Evolutionary conservation across 345 rosid genomes (phyloP).

Genomic region (Gossypium australe): DNA sequence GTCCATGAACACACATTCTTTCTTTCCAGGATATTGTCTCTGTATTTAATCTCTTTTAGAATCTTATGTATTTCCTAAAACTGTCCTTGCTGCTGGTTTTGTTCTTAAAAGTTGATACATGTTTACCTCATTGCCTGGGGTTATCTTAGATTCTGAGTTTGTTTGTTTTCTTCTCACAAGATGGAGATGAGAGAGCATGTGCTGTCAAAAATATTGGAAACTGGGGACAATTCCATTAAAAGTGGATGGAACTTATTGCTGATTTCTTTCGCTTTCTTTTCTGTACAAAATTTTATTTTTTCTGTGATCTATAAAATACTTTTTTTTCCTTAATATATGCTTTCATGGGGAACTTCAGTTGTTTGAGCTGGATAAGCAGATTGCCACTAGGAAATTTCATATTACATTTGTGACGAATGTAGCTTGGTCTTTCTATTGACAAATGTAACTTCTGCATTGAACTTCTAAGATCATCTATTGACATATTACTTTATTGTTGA

Average conservation of each 20-base stretch:
- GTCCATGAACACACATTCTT: not conserved
- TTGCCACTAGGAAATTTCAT: not conserved
- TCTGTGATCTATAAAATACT: not conserved
- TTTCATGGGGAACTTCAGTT: not conserved
- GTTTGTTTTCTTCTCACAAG: not conserved
- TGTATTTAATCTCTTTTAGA: not conserved
- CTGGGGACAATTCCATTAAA: not conserved
- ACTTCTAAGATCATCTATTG: not conserved
- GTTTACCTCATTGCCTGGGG: not conserved
- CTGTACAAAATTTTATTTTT: not conserved
- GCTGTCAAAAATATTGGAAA: not conserved
- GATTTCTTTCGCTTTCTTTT: not conserved
- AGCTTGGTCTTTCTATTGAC: not conserved
- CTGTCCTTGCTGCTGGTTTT: not conserved
- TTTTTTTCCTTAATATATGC: not conserved
- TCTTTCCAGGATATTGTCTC: not conserved
- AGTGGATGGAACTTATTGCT: not conserved
- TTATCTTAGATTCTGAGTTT: not conserved
- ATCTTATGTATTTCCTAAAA: not conserved
- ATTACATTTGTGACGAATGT: not conserved
- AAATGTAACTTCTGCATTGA: not conserved
- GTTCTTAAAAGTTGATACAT: not conserved
- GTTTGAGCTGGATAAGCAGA: conserved; percentile 8
- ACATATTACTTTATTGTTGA: not conserved
- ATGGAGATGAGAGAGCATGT: not conserved